Conservation (phyloP, 768 basidiomycete genomes). For the Psilocybe tampanensis region DNA sequence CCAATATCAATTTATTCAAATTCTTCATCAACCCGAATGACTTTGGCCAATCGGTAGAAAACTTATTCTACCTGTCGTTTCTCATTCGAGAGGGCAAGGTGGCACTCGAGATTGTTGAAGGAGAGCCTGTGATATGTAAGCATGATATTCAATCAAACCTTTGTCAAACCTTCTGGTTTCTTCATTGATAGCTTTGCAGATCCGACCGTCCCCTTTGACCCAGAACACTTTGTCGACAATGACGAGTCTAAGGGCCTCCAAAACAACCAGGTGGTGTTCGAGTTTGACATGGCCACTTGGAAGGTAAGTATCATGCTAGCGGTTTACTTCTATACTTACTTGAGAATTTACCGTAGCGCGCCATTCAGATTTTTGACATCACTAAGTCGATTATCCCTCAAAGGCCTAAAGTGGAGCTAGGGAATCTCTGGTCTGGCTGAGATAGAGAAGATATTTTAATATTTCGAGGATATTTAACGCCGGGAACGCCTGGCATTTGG, state of each 20-base stretch:
- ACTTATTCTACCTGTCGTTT: constrained; percentile 94
- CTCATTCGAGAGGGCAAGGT: constrained; percentile 85
- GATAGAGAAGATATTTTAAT: too few relatives aligned
- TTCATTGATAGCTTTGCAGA: constrained; percentile 38
- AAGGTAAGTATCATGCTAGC: constrained; percentile 59
- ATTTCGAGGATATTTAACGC: too few relatives aligned
- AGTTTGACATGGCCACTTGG: constrained; percentile 92
- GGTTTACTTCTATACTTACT: background rate
- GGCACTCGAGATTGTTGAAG: constrained; percentile 68
- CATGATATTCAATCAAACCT: background rate
- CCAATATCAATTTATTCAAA: constrained; percentile 77
- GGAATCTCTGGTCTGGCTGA: too few relatives aligned
- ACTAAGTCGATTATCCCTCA: constrained; percentile 75
- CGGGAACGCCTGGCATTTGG: too few relatives aligned
- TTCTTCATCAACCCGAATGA: constrained; percentile 89
- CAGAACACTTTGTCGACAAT: constrained; percentile 70
- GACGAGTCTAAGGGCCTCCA: constrained; percentile 58
- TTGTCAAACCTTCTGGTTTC: background rate
- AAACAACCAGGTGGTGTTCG: constrained; percentile 87
- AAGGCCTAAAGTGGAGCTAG: constrained; percentile 61
- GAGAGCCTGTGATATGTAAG: constrained; percentile 81
- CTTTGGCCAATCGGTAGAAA: constrained; percentile 95
- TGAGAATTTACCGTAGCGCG: constrained; percentile 75
- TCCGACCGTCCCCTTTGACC: constrained; percentile 63
- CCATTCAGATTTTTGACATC: constrained; percentile 87